Base-by-base conservation (phyloP, 495 filamentous ascomycete genomes). In the Xylaria sp. region DNA sequence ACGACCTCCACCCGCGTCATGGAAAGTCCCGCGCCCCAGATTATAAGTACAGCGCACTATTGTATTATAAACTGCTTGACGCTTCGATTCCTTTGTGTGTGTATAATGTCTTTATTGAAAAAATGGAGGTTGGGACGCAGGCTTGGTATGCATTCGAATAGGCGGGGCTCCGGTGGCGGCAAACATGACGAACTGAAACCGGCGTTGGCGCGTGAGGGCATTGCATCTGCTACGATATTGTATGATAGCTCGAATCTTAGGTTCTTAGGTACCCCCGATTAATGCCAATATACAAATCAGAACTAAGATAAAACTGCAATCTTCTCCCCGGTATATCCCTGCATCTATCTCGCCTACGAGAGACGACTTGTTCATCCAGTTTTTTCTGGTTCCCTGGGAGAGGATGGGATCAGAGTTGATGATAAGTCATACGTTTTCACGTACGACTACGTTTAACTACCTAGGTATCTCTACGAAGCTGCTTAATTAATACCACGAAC, bases 131-230 rank as follows among this genome's bases (percentile, higher is more conserved):
- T 4, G 67, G 67, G 21, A 21, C 11, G 29, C 5, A 44, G 67
- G 21, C 37, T 61, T 69, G 44, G 31, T 14, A 50, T 50, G 31
- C 43, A 43, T 61, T 53, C 15, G 31, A 35, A 12, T 15, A 50
- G 53, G 55, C 67, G 35, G 21, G 67, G 29, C 52, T 15, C 19
- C 8, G 37, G 37, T 9, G 52, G 44, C 43, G 48, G 43, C 58
- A 29, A 17, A 44, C 21, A 48, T 33, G n/a, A 67, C 14, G 65
- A 24, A 81, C 76, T 66, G 80, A 81, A 68, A 78, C 77, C 41
- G 79, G 81, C 70, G 81, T 83, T 68, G 79, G 81, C 80, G 80
- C 72, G 80, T 81, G 68, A 69, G 76, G 50, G 15, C 31, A 71
- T 37, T 50, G 68, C 40, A 24, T 67, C 37, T 55, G 35, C 37